These are phyloP conservation scores for Candida railenensis DNA, from an alignment of 805 yeast genomes.

Conservation along the genomic window DNA sequence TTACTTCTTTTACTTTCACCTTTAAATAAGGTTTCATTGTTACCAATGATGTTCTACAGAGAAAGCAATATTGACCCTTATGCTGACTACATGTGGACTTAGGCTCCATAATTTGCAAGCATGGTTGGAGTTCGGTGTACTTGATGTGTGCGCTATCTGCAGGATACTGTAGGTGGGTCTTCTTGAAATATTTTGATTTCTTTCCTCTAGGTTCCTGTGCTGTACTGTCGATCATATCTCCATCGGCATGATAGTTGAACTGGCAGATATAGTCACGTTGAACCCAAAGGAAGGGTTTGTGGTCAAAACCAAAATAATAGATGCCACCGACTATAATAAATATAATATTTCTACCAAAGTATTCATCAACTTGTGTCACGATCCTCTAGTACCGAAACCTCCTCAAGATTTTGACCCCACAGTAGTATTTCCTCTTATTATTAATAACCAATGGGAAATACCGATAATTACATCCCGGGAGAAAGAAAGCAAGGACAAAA, in stretches of 20 bases:
- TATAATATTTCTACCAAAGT: slow-evolving; percentile 52
- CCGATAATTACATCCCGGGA: slow-evolving; percentile 72
- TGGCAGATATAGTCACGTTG: slow-evolving; percentile 18
- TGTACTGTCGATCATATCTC: too few species aligned
- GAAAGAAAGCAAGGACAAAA: slow-evolving; percentile 62
- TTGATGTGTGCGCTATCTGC: too few species aligned
- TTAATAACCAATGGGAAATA: slow-evolving; percentile 78
- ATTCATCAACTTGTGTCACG: slow-evolving; percentile 76
- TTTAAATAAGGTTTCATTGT: too few species aligned
- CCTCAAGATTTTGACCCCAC: slow-evolving; percentile 50
- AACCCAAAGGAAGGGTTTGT: slow-evolving; percentile 72
- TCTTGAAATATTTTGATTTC: too few species aligned
- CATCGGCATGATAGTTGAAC: slow-evolving; percentile 5
- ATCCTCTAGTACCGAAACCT: slow-evolving; percentile 65
- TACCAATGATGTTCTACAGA: too few species aligned
- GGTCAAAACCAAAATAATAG: slow-evolving; percentile 57
- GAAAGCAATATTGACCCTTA: too few species aligned
- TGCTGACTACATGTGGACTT: too few species aligned
- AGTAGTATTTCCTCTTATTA: slow-evolving; percentile 58
- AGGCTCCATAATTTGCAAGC: too few species aligned
- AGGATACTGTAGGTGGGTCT: too few species aligned
- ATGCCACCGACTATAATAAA: slow-evolving; percentile 23
- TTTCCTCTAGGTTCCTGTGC: too few species aligned
- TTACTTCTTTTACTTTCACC: too few species aligned
- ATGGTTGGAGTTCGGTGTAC: too few species aligned